These are phyloP conservation scores for Lactarius pseudohatsudake DNA, from an alignment of 768 basidiomycete genomes.

Conservation along the genomic window DNA sequence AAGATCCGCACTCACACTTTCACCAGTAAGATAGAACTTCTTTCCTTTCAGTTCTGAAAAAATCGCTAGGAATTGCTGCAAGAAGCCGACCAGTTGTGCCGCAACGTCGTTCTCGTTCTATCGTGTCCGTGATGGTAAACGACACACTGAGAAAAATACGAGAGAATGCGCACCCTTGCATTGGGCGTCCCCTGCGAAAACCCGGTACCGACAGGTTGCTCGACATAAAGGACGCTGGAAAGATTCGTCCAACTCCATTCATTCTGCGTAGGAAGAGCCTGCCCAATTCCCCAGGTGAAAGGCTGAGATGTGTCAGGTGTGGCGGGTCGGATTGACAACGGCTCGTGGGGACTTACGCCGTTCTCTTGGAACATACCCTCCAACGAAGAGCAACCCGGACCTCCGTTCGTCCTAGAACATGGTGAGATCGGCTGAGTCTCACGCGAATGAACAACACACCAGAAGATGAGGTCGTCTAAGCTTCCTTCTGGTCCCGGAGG, in stretches of 20 bases:
- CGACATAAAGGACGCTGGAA: constrained; percentile 71
- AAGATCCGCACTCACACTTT: constrained; percentile 55
- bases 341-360: constrained; percentile 49
- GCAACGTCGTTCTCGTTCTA: constrained; percentile 58
- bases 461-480: constrained; percentile 72
- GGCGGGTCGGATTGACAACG: background rate
- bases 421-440: no score
- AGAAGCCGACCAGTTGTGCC: constrained; percentile 55
- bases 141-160: background rate
- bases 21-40: constrained; percentile 69
- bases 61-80: constrained; percentile 74
- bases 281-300: constrained; percentile 62
- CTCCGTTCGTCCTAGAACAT: constrained; percentile 68
- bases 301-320: constrained; percentile 44
- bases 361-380: constrained; percentile 76
- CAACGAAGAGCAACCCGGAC: constrained; percentile 74
- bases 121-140: background rate
- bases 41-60: constrained; percentile 73
- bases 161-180: constrained; percentile 38
- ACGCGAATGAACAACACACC: constrained; percentile 43
- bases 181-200: constrained; percentile 71
- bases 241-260: constrained; percentile 79
- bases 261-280: constrained; percentile 62
- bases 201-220: constrained; percentile 79
- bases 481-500: constrained; percentile 74